Conservation (phyloP, 2,329 filamentous ascomycete species). For the Coniosporium tulheliwenetii region DNA sequence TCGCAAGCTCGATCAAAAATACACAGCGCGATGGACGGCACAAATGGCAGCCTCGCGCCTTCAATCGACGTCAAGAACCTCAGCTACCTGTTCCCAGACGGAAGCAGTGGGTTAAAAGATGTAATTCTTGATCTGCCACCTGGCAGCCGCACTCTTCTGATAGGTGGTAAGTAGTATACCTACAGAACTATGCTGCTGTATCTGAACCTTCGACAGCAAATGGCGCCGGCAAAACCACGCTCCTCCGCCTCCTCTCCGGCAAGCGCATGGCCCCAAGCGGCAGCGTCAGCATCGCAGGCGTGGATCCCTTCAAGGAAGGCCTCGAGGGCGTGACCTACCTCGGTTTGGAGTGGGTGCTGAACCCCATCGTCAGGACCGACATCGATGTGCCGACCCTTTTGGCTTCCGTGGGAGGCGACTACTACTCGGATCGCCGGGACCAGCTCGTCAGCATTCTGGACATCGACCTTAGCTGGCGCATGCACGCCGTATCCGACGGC, state of each 20-base stretch:
- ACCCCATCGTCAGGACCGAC: constrained; percentile 88
- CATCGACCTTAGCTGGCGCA: constrained; percentile 82
- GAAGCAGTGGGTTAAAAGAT: constrained; percentile 59
- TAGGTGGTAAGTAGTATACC: constrained; percentile 46
- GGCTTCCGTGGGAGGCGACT: constrained; percentile 69
- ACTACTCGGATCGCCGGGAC: constrained; percentile 67
- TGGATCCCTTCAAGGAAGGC: constrained; percentile 81
- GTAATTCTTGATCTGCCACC: constrained; percentile 64
- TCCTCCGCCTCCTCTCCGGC: constrained; percentile 83
- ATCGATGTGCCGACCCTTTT: constrained; percentile 83
- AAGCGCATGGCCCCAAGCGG: constrained; percentile 75
- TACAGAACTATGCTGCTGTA: not conserved
- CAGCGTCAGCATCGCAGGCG: constrained; percentile 62
- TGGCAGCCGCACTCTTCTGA: constrained; percentile 74
- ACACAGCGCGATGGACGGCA: too few relatives aligned
- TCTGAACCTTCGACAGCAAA: constrained; percentile 44
- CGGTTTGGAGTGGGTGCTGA: constrained; percentile 94
- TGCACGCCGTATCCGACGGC: constrained; percentile 90
- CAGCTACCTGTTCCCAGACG: constrained; percentile 80
- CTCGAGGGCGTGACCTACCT: constrained; percentile 95
- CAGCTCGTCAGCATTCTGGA: constrained; percentile 80
- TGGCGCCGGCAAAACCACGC: constrained; percentile 91
- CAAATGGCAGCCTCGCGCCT: constrained; percentile 21
- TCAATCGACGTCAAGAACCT: constrained; percentile 61
- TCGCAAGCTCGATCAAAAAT: too few relatives aligned